phyloP scores from a whole-genome alignment of 1,284 basidiomycete genomes.

The Apiotrichum mycotoxinovorans region DNA sequence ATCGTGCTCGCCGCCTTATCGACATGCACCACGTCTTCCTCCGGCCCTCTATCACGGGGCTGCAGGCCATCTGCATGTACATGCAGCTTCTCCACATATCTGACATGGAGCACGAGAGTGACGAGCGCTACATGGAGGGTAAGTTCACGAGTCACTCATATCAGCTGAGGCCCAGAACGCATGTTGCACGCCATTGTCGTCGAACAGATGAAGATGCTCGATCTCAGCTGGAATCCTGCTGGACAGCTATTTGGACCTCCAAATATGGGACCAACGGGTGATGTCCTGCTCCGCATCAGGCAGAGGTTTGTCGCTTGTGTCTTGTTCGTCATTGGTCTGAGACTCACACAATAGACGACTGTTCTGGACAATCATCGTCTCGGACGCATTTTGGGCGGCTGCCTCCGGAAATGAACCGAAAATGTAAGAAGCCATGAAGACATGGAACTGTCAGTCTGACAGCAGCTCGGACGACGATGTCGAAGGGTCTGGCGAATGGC shows the following conservation, averaged over 20 bases:
- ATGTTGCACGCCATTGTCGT: constrained; percentile 30
- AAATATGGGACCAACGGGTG: constrained; percentile 2
- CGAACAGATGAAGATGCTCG: constrained; percentile 34
- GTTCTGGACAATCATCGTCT: constrained; percentile 34
- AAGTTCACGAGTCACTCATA: neutral
- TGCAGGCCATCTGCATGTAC: constrained; percentile 34
- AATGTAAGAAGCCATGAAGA: constrained; percentile 19
- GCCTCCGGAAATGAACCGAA: constrained; percentile 25
- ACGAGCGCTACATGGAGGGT: constrained; percentile 31
- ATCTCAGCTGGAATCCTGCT: constrained; percentile 29
- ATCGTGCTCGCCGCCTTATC: constrained; percentile 31
- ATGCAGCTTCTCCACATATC: constrained; percentile 31
- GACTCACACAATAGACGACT: constrained; percentile 23
- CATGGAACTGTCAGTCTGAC: no score
- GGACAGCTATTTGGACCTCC: neutral
- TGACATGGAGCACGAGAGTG: constrained; percentile 16
- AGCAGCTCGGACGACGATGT: constrained; percentile 28
- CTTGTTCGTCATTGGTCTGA: neutral
- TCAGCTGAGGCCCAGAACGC: constrained; percentile 12
- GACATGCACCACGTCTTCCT: constrained; percentile 29
- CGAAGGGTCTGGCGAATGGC: constrained; percentile 25
- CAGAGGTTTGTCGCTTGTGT: constrained; percentile 13
- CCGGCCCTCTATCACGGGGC: constrained; percentile 30
- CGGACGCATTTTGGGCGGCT: constrained; percentile 34
- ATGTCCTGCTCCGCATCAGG: constrained; percentile 23